phyloP scores from a whole-genome alignment of 768 basidiomycete genomes.

The Russula compacta region DNA sequence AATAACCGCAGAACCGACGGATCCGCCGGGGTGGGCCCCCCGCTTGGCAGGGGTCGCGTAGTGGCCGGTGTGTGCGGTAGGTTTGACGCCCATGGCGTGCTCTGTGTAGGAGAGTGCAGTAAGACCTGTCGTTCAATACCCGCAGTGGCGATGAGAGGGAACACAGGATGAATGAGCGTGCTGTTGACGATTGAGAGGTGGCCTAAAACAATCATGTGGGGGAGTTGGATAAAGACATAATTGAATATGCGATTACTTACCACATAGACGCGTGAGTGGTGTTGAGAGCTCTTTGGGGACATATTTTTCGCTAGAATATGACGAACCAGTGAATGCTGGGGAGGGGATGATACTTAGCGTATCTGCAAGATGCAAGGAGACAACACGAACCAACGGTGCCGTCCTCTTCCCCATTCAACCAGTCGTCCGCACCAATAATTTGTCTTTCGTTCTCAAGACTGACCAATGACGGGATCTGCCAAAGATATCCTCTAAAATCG shows the following conservation, averaged over 20 bases:
- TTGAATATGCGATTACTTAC: conserved; percentile 27
- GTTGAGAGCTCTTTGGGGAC: conserved; percentile 55
- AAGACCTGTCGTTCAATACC: conserved; percentile 66
- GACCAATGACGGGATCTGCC: conserved; percentile 54
- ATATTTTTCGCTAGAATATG: conserved; percentile 33
- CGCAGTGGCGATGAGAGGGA: conserved; percentile 56
- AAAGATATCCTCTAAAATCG: conserved; percentile 71
- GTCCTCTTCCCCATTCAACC: conserved; percentile 31
- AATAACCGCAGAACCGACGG: conserved; percentile 32
- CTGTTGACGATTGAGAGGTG: conserved; percentile 76
- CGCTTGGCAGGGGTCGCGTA: conserved; percentile 38
- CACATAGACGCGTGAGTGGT: conserved; percentile 52
- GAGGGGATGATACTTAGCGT: not conserved
- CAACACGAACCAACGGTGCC: conserved; percentile 31
- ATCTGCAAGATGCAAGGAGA: not conserved
- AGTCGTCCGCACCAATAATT: conserved; percentile 37
- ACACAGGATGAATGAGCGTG: conserved; percentile 59
- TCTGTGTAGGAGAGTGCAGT: conserved; percentile 56
- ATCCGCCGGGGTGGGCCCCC: conserved; percentile 28
- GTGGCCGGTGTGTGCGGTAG: conserved; percentile 38
- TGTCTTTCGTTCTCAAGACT: conserved; percentile 38
- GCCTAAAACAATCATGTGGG: conserved; percentile 30
- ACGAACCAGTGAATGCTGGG: conserved; percentile 20
- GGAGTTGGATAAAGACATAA: not conserved
- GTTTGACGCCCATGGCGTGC: conserved; percentile 38